These are phyloP conservation scores for Candida peoriensis DNA, from an alignment of 805 yeast species.

Conservation along the genomic window DNA sequence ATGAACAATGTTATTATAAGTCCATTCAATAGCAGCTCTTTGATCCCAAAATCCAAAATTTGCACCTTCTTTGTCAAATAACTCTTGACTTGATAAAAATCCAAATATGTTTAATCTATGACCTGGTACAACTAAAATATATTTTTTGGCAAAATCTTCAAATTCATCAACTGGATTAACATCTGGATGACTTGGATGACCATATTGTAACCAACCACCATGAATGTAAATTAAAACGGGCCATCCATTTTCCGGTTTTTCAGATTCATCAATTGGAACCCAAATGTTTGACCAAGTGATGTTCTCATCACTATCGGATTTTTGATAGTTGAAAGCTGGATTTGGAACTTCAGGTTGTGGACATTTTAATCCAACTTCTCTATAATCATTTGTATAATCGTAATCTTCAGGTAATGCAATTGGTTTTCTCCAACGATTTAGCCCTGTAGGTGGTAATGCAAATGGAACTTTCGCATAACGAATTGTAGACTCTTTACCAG, in stretches of 20 bases:
- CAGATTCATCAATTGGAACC: slow-evolving; percentile 28
- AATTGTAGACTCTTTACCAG: slow-evolving; percentile 16
- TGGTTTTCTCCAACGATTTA: slow-evolving; percentile 31
- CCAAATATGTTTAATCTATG: slow-evolving; percentile 38
- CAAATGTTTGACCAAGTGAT: slow-evolving; percentile 33
- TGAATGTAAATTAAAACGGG: slow-evolving; percentile 37
- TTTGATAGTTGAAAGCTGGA: slow-evolving; percentile 21
- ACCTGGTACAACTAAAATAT: slow-evolving; percentile 32
- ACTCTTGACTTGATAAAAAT: slow-evolving; percentile 32
- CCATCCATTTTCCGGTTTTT: slow-evolving; percentile 38
- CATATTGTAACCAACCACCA: slow-evolving; percentile 40
- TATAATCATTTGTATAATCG: slow-evolving; percentile 36
- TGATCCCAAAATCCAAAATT: slow-evolving; percentile 43
- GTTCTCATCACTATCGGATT: slow-evolving; percentile 25
- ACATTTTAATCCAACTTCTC: slow-evolving; percentile 28
- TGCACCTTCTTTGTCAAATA: slow-evolving; percentile 24
- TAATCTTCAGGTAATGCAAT: slow-evolving; percentile 27
- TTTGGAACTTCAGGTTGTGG: slow-evolving; percentile 33
- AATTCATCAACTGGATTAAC: slow-evolving; percentile 25
- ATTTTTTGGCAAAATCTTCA: slow-evolving; percentile 27
- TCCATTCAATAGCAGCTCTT: slow-evolving; percentile 42
- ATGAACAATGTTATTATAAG: slow-evolving; percentile 32
- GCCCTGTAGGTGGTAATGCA: slow-evolving; percentile 29
- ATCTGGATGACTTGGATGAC: slow-evolving; percentile 23
- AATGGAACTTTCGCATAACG: slow-evolving; percentile 30